Evolutionary conservation across 768 basidiomycete species (phyloP), one percentile per base, ranked within the genome.

Genomic region (Nidularia sp.): DNA sequence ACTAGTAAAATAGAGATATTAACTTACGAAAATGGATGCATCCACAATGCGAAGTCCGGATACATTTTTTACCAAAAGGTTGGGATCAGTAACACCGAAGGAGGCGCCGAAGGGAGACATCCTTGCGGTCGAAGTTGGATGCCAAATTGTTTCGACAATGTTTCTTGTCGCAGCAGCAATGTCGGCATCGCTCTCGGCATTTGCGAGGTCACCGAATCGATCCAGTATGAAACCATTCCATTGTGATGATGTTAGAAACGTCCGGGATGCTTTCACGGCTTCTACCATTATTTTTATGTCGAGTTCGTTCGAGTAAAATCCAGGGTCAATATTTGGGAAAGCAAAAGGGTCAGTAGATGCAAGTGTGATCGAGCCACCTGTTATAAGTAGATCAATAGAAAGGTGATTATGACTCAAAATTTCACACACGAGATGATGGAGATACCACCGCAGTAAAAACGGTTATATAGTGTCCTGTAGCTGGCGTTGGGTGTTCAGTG

Each of bases 291-390:
- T 56, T 18, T 50, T 54, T 8, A 61, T 46, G 50, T 66, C 67
- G 42, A 61, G 61, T 10, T 44, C 49, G 10, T 45, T 49, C 9
- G 48, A 58, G 8, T 73, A 67, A 62, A 78, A 72, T 47, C 70
- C 71, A 0, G 76, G 74, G 56, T 81, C 70, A 57, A 81, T 77
- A 13, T 62, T 49, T 0, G 79, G 78, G 41, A 61, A 44, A 33
- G 65, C 68, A 63, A 78, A 79, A 13, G 75, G 66, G 55, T 70
- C 61, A 5, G 65, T 67, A 4, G 75, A 71, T 42, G 65, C 72
- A 53, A 78, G 56, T n/a, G 58, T 60, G 4, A 68, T 39, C 13
- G 52, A 54, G 4, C 66, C 66, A 33, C 55, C 66, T 67, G 34
- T 41, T 12, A 41, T 22, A 31, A 58, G 6, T 6, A 9, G 44